phyloP scores from a whole-genome alignment of 1,284 basidiomycete genomes.

The Cutaneotrichosporon arboriforme region DNA sequence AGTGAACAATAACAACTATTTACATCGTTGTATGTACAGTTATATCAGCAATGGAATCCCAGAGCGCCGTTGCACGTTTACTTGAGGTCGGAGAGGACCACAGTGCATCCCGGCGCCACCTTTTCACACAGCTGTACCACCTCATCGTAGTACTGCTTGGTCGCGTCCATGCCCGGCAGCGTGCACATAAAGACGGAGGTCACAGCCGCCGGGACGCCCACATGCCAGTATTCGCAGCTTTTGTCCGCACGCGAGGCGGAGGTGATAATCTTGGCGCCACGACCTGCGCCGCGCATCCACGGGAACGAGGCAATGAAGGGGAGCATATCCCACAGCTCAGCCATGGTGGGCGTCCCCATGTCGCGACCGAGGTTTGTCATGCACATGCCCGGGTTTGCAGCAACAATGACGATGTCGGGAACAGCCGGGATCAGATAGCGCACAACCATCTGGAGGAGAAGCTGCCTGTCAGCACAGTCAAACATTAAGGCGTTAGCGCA shows the following conservation, averaged over 20 bases:
- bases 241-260: not conserved
- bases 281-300: not conserved
- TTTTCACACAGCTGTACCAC: not conserved
- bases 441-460: constrained; percentile 23
- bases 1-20: too few relatives aligned
- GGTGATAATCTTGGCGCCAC: not conserved
- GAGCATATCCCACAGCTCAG: not conserved
- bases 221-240: constrained; percentile 2
- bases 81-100: not conserved
- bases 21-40: not conserved
- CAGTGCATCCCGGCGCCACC: not conserved
- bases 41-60: too few relatives aligned
- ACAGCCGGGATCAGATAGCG: constrained; percentile 13
- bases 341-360: not conserved
- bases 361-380: constrained; percentile 19
- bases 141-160: constrained; percentile 3
- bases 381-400: constrained; percentile 19
- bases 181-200: constrained; percentile 1
- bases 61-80: too few relatives aligned
- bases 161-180: not conserved
- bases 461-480: constrained; percentile 9
- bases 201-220: not conserved
- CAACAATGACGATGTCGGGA: constrained; percentile 9
- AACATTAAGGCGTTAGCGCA: not conserved
- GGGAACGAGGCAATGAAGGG: not conserved